Base-by-base conservation (phyloP, 306 rosid species). In the Luffa aegyptiaca region DNA sequence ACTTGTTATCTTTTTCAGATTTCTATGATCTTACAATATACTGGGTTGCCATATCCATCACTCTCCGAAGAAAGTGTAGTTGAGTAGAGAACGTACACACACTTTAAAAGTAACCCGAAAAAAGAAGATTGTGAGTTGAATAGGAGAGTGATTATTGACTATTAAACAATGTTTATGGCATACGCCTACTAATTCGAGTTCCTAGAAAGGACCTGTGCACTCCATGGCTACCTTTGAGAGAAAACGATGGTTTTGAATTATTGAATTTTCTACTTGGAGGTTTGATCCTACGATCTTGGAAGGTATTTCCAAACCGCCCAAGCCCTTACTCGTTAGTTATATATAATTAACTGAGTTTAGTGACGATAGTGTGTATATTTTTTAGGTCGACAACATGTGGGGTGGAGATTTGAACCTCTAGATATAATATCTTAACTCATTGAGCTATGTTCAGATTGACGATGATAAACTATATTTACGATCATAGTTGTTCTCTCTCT, bases 1-100 rank as follows among this genome's bases (percentile, higher is more conserved):
- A 12, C 14, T 36, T 17, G 56, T 42, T 68, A 53, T 70, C 52
- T 10, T 77, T 55, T 62, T 83, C 82, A 65, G 81, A 75, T 76
- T 65, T 58, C 78, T n/a, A 58, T 21, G n/a, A 21, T 42, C 17
- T 44, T 8, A 36, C 31, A 17, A 65, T 65, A 11, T 11, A 35
- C 20, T 63, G 41, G 68, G 8, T 33, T 35, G 3, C 70, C 70
- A 35, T 63, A 31, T 11, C 14, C 37, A 59, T 35, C 39, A 10
- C 8, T 35, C 70, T 63, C 64, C 9, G 66, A 59, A 63, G 70
- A 35, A 35, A 35, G 14, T 13, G 5, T 6, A 35, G 44, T 63
- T 12, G 14, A 59, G 5, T 31, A 3, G 1, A 9, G 14, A 18
- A 17, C 56, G 13, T 13, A 20, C 63, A 57, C 63, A 9, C 2